A percentile compares a stretch with the other conserved stretches of the same genome.
Conservation (phyloP, 768 basidiomycete genomes). For the Pleurotus ostreatus region DNA sequence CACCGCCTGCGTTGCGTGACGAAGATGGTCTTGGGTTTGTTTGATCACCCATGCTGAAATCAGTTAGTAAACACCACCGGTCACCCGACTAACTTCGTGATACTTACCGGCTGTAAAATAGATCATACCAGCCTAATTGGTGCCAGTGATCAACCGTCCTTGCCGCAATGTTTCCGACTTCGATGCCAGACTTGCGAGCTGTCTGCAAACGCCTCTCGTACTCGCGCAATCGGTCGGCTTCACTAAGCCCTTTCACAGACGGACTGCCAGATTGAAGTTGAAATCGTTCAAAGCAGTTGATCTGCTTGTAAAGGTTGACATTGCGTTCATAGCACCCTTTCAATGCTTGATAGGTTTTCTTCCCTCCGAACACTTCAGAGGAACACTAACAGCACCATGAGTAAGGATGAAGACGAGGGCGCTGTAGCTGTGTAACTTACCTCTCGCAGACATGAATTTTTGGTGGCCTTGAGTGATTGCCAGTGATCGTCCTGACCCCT, state of each 20-base stretch:
- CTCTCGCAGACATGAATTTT: constrained; percentile 81
- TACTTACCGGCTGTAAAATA: constrained; percentile 64
- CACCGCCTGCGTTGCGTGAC: constrained; percentile 29
- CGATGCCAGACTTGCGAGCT: constrained; percentile 61
- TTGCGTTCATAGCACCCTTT: constrained; percentile 86
- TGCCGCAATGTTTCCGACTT: constrained; percentile 70
- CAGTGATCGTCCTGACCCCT: constrained; percentile 70
- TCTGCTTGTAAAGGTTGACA: constrained; percentile 81
- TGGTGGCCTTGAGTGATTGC: constrained; percentile 72
- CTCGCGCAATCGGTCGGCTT: constrained; percentile 64
- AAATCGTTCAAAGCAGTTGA: constrained; percentile 65
- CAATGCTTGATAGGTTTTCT: constrained; percentile 80
- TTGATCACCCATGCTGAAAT: constrained; percentile 41
- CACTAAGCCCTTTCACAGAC: constrained; percentile 39
- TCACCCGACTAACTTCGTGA: neutral
- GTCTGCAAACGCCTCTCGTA: constrained; percentile 68
- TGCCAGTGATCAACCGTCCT: constrained; percentile 81
- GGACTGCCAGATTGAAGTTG: constrained; percentile 31
- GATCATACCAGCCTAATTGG: constrained; percentile 68
- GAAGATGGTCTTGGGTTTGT: constrained; percentile 48
- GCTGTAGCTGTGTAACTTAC: constrained; percentile 26
- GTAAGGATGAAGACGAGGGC: constrained; percentile 5
- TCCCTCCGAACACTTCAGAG: constrained; percentile 61
- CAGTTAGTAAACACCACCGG: constrained; percentile 7
- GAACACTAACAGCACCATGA: constrained; percentile 48